Evolutionary conservation across 805 yeast genomes (phyloP), one percentile per base, ranked within the genome.

Genomic region (Teunomyces stri): DNA sequence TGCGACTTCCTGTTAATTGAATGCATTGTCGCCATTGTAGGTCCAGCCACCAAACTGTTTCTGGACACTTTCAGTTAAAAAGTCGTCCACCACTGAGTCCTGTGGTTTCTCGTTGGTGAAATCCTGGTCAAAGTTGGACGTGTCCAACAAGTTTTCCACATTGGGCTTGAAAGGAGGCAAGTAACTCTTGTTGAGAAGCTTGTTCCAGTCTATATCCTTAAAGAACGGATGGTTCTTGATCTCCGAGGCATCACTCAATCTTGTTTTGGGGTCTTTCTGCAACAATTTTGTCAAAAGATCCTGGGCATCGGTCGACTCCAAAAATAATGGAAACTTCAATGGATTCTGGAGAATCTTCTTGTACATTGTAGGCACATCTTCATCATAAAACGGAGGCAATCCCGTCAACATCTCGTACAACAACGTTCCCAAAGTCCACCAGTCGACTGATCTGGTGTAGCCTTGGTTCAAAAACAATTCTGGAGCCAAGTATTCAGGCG

Each of bases 11-110:
- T 2, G 20, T 13, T 31, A 21, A 10, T 30, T 42, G 15, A 49
- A 43, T 16, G 65, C 62, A 13, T 59, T 68, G 42, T 77, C 84
- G 2, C 94, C 95, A 42, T 85, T 88, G 66, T 91, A 92, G 2
- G 98, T 92, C 99, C 99, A 94, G 5, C 99, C 98, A 41, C 97
- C 98, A 74, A 94, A 94, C 69, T 94, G 98, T 63, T 87, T 83
- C 68, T 94, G 99, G n/a, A 94, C 97, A 58, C 91, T 82, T 57
- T 90, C 98, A 60, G 95, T 87, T 52, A 94, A 76, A 56, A 80
- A 89, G 60, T 89, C 96, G 64, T 91, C 96, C 13, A 91, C 97
- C 10, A 94, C 97, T 51, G 96, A 87, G 64, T 94, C 99, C 55
- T 89, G 85, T 3, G 99, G 98, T 57, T 85, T 82, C 60, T 94